These are phyloP conservation scores for Rhododendron molle DNA, from an alignment of 148 eudicot genomes.

Conservation along the genomic window DNA sequence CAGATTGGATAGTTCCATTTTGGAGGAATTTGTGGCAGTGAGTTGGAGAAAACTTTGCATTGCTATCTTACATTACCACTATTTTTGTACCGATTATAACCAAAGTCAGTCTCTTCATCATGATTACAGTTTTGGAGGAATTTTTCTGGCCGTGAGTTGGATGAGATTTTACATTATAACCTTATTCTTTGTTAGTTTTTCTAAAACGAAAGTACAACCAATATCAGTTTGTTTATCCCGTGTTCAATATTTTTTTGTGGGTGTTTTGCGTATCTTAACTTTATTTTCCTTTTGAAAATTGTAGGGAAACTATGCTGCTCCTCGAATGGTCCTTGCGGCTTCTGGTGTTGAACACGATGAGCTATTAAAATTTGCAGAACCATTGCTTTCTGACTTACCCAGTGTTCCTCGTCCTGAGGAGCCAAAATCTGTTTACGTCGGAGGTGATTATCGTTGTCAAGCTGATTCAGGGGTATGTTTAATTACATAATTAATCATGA, in stretches of 20 bases:
- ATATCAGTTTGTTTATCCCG: neutral
- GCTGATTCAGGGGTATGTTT: slow-evolving; percentile 69
- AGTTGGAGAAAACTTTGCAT: slow-evolving; percentile 16
- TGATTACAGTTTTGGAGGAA: slow-evolving; percentile 36
- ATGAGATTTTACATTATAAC: neutral
- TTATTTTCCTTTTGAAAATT: slow-evolving; percentile 12
- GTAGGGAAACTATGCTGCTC: slow-evolving; percentile 83
- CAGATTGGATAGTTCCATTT: slow-evolving; percentile 40
- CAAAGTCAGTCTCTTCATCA: neutral
- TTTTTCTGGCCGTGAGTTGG: slow-evolving; percentile 58
- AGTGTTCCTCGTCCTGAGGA: slow-evolving; percentile 26
- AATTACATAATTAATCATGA: neutral
- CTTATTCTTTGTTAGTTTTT: neutral
- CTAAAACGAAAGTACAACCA: neutral
- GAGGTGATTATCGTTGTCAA: slow-evolving; percentile 65
- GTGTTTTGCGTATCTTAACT: slow-evolving; percentile 11
- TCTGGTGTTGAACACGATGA: slow-evolving; percentile 92
- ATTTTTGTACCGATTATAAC: neutral
- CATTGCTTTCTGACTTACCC: slow-evolving; percentile 69
- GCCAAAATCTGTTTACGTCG: slow-evolving; percentile 49
- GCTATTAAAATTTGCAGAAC: slow-evolving; percentile 74
- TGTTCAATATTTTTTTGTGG: slow-evolving; percentile 7
- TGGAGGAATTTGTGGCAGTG: slow-evolving; percentile 60
- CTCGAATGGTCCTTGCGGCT: slow-evolving; percentile 92
- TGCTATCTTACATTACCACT: neutral